Conservation (phyloP, 768 basidiomycete genomes). For the Xerocomellus dryophilus region DNA sequence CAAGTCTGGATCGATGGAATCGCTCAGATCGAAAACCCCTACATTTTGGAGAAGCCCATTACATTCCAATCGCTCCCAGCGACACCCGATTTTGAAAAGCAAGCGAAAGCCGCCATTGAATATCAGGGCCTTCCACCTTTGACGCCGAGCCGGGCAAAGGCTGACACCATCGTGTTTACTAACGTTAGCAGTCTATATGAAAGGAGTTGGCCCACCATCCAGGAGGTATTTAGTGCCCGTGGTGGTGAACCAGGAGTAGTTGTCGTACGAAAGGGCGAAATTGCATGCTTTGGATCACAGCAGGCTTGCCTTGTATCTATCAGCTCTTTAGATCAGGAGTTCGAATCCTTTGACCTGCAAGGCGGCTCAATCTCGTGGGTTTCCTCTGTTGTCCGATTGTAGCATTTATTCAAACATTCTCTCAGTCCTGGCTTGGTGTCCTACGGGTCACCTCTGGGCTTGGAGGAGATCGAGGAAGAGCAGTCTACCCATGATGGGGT, state of each 20-base stretch:
- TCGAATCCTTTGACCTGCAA: conserved; percentile 52
- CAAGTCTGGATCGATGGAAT: conserved; percentile 89
- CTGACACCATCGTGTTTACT: conserved; percentile 53
- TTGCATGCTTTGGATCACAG: conserved; percentile 49
- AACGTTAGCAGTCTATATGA: conserved; percentile 57
- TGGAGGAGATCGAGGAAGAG: conserved; percentile 56
- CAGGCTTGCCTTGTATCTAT: conserved; percentile 24
- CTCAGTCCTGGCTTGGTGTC: conserved; percentile 45
- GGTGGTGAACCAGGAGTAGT: conserved; percentile 37
- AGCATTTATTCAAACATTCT: background rate
- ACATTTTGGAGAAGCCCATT: conserved; percentile 51
- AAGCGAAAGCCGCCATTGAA: conserved; percentile 53
- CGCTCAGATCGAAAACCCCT: conserved; percentile 53
- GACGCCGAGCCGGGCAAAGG: conserved; percentile 36
- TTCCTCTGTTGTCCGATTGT: conserved; percentile 8
- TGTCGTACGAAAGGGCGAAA: conserved; percentile 49
- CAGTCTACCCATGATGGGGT: conserved; percentile 55
- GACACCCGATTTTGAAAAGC: conserved; percentile 63
- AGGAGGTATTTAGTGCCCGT: conserved; percentile 18
- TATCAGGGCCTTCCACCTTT: conserved; percentile 75
- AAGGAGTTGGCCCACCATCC: conserved; percentile 28
- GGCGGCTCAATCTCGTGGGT: conserved; percentile 59
- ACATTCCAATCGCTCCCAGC: conserved; percentile 49
- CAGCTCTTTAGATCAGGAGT: conserved; percentile 16
- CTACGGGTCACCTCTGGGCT: conserved; percentile 45